A percentile compares a stretch with the other conserved stretches of the same genome.
phyloP scores from a whole-genome alignment of 192 early-diverging fungal genomes.

The Coemansia sp. region DNA sequence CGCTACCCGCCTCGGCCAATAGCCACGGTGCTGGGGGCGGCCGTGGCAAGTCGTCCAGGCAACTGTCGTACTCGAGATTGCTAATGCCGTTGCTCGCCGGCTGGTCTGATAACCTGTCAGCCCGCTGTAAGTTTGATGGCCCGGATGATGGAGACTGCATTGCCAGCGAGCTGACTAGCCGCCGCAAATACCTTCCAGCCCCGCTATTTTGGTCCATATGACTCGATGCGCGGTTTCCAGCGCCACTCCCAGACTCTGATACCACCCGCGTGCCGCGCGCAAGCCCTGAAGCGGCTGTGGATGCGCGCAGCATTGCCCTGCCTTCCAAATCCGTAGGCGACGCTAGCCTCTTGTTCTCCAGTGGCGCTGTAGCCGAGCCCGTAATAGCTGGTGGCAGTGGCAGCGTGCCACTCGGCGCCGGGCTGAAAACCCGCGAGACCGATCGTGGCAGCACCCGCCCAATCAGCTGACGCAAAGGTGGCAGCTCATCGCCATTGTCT shows the following conservation, averaged over 20 bases:
- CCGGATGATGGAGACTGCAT: background rate
- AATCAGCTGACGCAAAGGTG: slow-evolving; percentile 30
- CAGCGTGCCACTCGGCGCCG: background rate
- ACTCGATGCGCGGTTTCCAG: background rate
- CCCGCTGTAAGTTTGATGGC: background rate
- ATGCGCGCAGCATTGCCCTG: background rate
- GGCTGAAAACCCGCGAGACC: slow-evolving; percentile 24
- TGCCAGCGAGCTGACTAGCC: background rate
- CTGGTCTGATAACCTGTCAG: background rate
- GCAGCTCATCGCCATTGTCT: slow-evolving; percentile 32
- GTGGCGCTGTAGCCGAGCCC: slow-evolving; percentile 1
- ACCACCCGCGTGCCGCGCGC: too few relatives aligned
- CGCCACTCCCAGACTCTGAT: too few relatives aligned
- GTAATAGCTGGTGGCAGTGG: background rate
- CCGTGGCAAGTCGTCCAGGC: slow-evolving; percentile 1
- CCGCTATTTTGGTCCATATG: too few relatives aligned
- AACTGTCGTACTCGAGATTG: background rate
- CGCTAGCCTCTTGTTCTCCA: background rate
- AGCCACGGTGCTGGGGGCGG: slow-evolving; percentile 38
- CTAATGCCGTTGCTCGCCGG: background rate
- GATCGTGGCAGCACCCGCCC: slow-evolving; percentile 33
- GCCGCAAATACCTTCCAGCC: background rate
- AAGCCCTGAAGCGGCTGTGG: background rate
- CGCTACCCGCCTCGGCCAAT: background rate
- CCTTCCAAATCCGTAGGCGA: background rate